These are phyloP conservation scores for Cadophora gregata DNA, from an alignment of 2,329 filamentous ascomycete species.

Conservation along the genomic window DNA sequence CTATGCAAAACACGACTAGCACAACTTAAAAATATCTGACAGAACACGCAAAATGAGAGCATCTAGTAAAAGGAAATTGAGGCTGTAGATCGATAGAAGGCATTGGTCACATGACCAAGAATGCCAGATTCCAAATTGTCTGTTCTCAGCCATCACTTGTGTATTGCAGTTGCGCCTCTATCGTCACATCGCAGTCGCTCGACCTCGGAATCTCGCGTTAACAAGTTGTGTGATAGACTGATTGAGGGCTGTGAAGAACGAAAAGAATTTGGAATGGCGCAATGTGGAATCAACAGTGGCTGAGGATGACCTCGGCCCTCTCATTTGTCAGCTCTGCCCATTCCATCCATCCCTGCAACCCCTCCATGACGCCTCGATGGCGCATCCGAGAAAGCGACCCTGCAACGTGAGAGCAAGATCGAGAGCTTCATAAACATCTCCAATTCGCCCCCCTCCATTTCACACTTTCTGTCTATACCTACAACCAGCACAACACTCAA, in stretches of 20 bases:
- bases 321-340: slow-evolving; percentile 26
- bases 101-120: not conserved
- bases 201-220: not conserved
- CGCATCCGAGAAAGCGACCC: slow-evolving; percentile 24
- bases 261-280: slow-evolving; percentile 22
- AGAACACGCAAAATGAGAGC: no score
- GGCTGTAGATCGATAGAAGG: no score
- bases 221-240: no score
- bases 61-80: no score
- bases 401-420: slow-evolving; percentile 5
- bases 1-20: no score
- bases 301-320: slow-evolving; percentile 13
- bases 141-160: not conserved
- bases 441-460: not conserved
- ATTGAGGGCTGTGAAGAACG: not conserved
- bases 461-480: not conserved
- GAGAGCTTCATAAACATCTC: slow-evolving; percentile 14
- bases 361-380: slow-evolving; percentile 34
- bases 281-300: slow-evolving; percentile 22
- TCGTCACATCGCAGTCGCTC: not conserved
- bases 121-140: not conserved
- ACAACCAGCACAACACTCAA: slow-evolving; percentile 15
- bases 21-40: no score
- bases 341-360: slow-evolving; percentile 19
- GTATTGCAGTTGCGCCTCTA: not conserved